Conservation (phyloP, 164 flowering plant species). For the Macadamia tetraphylla region DNA sequence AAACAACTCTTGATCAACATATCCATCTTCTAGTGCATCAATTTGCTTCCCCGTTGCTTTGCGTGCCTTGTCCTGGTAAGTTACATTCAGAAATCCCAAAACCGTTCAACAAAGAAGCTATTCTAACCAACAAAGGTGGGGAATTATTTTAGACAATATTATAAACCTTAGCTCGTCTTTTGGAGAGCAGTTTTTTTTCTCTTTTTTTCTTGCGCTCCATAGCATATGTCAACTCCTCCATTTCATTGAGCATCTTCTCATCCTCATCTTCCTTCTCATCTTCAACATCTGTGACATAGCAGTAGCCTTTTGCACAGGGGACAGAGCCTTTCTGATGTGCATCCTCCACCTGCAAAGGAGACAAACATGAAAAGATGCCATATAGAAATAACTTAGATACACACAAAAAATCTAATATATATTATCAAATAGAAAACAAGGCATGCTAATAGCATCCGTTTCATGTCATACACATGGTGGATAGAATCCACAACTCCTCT, state of each 20-base stretch:
- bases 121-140: background rate
- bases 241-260: conserved; percentile 71
- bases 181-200: conserved; percentile 58
- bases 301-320: conserved; percentile 36
- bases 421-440: too few species aligned
- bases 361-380: background rate
- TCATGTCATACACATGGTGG: background rate
- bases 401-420: too few species aligned
- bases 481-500: background rate
- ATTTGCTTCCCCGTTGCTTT: conserved; percentile 74
- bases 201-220: conserved; percentile 82
- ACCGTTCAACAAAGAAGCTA: background rate
- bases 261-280: conserved; percentile 53
- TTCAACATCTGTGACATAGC: conserved; percentile 29
- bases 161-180: conserved; percentile 74
- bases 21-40: conserved; percentile 78
- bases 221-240: conserved; percentile 83
- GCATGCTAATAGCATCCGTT: too few species aligned
- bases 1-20: conserved; percentile 73
- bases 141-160: background rate
- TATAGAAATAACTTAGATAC: too few species aligned
- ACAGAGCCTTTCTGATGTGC: conserved; percentile 64
- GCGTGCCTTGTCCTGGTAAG: conserved; percentile 75
- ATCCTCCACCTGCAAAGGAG: conserved; percentile 66
- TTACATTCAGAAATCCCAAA: background rate